Evolutionary conservation across 139 green algal species (phyloP).

Genomic region (Micractinium sp.): DNA sequence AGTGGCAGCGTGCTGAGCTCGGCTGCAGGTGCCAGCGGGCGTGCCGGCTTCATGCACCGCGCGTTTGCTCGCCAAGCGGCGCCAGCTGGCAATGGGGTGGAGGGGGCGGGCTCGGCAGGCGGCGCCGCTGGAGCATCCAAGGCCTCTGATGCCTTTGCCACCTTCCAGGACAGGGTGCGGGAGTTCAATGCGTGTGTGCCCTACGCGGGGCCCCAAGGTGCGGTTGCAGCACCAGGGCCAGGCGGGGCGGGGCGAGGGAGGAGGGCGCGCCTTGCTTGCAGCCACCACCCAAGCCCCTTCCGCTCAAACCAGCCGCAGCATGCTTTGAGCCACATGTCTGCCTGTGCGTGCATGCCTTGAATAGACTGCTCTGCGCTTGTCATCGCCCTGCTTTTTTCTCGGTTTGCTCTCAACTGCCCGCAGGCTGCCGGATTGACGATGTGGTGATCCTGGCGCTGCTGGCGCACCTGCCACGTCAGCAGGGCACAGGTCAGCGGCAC

Average conservation of each 20-base stretch:
- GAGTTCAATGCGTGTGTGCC: slow-evolving; percentile 88
- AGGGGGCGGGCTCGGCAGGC: not conserved
- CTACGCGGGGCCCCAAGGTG: slow-evolving; percentile 57
- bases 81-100: not conserved
- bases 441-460: slow-evolving; percentile 43
- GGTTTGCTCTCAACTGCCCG: not conserved
- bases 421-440: slow-evolving; percentile 42
- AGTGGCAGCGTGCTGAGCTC: not conserved
- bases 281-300: not conserved
- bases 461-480: slow-evolving; percentile 61
- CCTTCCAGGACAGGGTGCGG: slow-evolving; percentile 67
- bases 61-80: slow-evolving; percentile 11
- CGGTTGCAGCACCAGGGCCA: not conserved
- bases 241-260: no score
- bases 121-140: not conserved
- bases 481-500: not conserved
- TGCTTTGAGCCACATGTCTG: not conserved
- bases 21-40: not conserved
- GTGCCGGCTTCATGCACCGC: slow-evolving; percentile 30
- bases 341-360: not conserved
- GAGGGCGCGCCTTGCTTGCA: not conserved
- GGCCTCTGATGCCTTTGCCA: slow-evolving; percentile 7
- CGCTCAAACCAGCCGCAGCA: no score
- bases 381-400: no score
- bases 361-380: not conserved